phyloP scores from a whole-genome alignment of 2,329 filamentous ascomycete genomes.

The Botrytis fragariae region DNA sequence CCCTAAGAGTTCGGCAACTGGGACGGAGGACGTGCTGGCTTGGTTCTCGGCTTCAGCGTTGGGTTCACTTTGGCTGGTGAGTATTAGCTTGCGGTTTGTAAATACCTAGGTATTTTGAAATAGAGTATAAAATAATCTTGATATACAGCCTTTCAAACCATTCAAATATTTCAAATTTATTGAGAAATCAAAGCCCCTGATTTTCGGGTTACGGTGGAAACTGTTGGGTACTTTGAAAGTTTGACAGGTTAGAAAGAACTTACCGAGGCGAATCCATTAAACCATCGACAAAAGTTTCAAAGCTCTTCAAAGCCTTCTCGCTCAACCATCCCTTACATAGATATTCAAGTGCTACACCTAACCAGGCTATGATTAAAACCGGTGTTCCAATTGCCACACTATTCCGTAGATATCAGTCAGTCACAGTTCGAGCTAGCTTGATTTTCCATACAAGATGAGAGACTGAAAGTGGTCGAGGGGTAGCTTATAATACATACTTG shows the following conservation, averaged over 20 bases:
- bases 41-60: neutral
- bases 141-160: neutral
- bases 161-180: neutral
- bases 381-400: conserved; percentile 57
- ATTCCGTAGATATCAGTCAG: neutral
- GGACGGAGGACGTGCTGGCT: neutral
- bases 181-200: neutral
- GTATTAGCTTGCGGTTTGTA: neutral
- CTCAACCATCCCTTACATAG: neutral
- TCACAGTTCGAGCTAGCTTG: too few relatives aligned
- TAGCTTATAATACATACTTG: conserved; percentile 48
- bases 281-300: neutral
- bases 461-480: neutral
- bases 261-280: neutral
- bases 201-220: neutral
- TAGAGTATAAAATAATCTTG: too few relatives aligned
- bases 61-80: neutral
- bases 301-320: neutral
- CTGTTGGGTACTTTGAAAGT: neutral
- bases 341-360: conserved; percentile 2
- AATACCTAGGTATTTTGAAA: too few relatives aligned
- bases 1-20: neutral
- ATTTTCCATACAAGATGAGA: neutral
- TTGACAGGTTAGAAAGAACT: neutral
- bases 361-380: conserved; percentile 50